These are phyloP conservation scores for Rhodomyrtus psidioides DNA, from an alignment of 441 rosid species.

Conservation along the genomic window DNA sequence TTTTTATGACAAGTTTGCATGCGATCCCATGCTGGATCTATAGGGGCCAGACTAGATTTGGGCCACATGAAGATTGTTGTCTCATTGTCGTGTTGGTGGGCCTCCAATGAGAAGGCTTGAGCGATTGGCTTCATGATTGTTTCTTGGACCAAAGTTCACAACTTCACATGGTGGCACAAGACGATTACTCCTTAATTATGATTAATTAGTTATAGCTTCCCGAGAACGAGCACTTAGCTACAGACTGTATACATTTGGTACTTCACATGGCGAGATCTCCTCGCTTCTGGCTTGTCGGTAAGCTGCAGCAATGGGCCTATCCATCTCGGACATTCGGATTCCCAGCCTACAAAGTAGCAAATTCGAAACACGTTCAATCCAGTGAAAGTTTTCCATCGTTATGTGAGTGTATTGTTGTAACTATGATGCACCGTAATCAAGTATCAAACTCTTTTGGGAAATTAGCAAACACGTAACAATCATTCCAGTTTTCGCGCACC, in stretches of 20 bases:
- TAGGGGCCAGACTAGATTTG: not conserved
- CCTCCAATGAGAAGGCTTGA: constrained; percentile 21
- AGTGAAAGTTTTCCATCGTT: too few species aligned
- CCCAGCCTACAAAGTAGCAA: not conserved
- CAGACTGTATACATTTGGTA: not conserved
- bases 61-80: not conserved
- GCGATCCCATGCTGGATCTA: not conserved
- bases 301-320: not conserved
- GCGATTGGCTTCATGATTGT: not conserved
- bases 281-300: not conserved
- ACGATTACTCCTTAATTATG: not conserved
- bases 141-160: not conserved
- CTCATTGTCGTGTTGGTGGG: constrained; percentile 50
- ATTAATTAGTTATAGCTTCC: not conserved
- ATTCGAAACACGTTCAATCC: not conserved
- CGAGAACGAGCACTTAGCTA: not conserved
- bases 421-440: too few species aligned
- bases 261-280: not conserved
- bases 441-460: too few species aligned
- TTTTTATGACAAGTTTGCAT: not conserved
- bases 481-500: too few species aligned
- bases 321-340: not conserved
- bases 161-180: not conserved
- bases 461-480: too few species aligned
- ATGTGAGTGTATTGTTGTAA: too few species aligned